A percentile compares a stretch with the other conserved stretches of the same genome.
These are phyloP conservation scores for Cucumis melo DNA, from an alignment of 306 rosid species.

Conservation along the genomic window DNA sequence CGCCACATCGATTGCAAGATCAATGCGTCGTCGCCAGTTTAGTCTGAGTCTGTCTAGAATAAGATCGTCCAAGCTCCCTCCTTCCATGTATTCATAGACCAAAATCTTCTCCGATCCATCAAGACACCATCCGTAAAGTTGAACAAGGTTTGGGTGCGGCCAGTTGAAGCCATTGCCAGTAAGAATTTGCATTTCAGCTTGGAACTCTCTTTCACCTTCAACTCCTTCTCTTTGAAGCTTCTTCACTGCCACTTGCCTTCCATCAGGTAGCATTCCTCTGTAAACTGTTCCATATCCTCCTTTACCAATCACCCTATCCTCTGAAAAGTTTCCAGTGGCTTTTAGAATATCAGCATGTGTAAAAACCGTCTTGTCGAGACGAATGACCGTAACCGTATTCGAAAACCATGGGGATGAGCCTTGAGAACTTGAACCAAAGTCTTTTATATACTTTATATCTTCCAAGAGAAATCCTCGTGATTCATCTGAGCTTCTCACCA, in stretches of 20 bases:
- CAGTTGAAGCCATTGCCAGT: slow-evolving; percentile 65
- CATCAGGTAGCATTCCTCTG: slow-evolving; percentile 61
- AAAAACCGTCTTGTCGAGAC: slow-evolving; percentile 64
- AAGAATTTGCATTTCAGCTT: slow-evolving; percentile 85
- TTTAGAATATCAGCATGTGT: slow-evolving; percentile 69
- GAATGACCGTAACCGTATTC: slow-evolving; percentile 55
- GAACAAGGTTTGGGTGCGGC: slow-evolving; percentile 96
- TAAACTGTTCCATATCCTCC: slow-evolving; percentile 94
- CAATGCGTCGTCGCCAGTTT: slow-evolving; percentile 48
- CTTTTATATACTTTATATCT: slow-evolving; percentile 27
- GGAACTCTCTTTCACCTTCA: slow-evolving; percentile 84
- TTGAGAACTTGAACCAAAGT: slow-evolving; percentile 31
- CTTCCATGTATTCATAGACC: slow-evolving; percentile 75
- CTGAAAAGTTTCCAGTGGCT: slow-evolving; percentile 74
- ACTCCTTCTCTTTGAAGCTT: slow-evolving; percentile 68
- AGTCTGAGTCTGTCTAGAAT: slow-evolving; percentile 35
- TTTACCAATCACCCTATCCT: slow-evolving; percentile 60
- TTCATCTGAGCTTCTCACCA: slow-evolving; percentile 29
- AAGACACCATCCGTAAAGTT: slow-evolving; percentile 83
- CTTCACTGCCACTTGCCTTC: slow-evolving; percentile 79
- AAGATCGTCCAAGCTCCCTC: slow-evolving; percentile 83
- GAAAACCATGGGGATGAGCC: slow-evolving; percentile 59
- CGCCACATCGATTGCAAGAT: slow-evolving; percentile 70
- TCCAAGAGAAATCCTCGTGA: slow-evolving; percentile 29
- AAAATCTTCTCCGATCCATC: slow-evolving; percentile 55